These are phyloP conservation scores for Boletus rubescentipes DNA, from an alignment of 768 basidiomycete genomes.

Conservation along the genomic window DNA sequence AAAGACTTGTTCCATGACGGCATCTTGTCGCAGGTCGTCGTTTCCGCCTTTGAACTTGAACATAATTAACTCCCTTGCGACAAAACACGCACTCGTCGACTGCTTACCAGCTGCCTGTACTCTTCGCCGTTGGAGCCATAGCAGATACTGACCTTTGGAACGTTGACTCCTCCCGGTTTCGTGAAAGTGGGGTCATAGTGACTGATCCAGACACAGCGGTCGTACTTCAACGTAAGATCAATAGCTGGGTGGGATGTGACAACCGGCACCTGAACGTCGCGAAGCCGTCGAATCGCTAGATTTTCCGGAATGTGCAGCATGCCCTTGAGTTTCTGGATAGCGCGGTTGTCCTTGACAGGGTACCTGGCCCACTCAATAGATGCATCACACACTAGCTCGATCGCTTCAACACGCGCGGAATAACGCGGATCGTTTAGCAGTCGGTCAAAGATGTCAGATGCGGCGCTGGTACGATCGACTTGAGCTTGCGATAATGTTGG, in stretches of 20 bases:
- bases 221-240: slow-evolving; percentile 69
- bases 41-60: slow-evolving; percentile 85
- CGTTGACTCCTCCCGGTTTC: slow-evolving; percentile 74
- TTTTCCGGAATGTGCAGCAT: slow-evolving; percentile 44
- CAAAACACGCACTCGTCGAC: background rate
- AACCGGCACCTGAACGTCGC: slow-evolving; percentile 72
- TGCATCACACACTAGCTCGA: slow-evolving; percentile 63
- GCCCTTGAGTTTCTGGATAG: slow-evolving; percentile 25
- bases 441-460: slow-evolving; percentile 56
- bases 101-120: slow-evolving; percentile 79
- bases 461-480: slow-evolving; percentile 63
- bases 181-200: slow-evolving; percentile 58
- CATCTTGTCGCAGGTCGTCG: slow-evolving; percentile 95
- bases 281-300: slow-evolving; percentile 47
- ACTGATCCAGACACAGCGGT: slow-evolving; percentile 65
- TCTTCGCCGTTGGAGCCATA: slow-evolving; percentile 59
- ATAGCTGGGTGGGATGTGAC: slow-evolving; percentile 71
- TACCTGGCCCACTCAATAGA: slow-evolving; percentile 74
- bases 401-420: slow-evolving; percentile 43
- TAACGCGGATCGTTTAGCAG: slow-evolving; percentile 44
- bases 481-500: slow-evolving; percentile 40
- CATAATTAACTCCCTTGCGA: background rate
- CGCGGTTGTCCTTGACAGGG: slow-evolving; percentile 43
- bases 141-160: slow-evolving; percentile 80
- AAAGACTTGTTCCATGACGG: slow-evolving; percentile 99